phyloP scores from a whole-genome alignment of 371 early-diverging fungal species.

The Syncephalis fuscata region DNA sequence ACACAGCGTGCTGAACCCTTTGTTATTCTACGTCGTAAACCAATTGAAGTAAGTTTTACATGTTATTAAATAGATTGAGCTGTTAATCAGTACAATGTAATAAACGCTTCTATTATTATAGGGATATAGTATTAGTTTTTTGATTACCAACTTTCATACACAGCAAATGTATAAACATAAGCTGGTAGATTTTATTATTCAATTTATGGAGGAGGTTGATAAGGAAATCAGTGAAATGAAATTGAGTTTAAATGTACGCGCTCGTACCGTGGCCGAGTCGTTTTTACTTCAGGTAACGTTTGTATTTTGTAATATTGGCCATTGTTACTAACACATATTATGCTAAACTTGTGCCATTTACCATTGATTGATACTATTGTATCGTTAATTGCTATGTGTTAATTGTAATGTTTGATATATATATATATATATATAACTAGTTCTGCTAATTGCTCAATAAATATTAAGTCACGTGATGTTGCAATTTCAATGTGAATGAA shows the following conservation, averaged over 20 bases:
- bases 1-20: constrained; percentile 95
- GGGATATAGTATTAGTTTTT: constrained; percentile 92
- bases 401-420: too few species aligned
- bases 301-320: too few species aligned
- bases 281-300: constrained; percentile 32
- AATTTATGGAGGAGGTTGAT: constrained; percentile 98
- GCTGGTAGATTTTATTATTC: constrained; percentile 91
- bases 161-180: constrained; percentile 97
- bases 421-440: too few species aligned
- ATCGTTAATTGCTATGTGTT: too few species aligned
- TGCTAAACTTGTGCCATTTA: too few species aligned
- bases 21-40: constrained; percentile 82
- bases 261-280: constrained; percentile 85
- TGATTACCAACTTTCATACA: constrained; percentile 90
- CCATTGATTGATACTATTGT: too few species aligned
- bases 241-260: constrained; percentile 84
- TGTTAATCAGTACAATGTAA: neutral
- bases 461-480: too few species aligned
- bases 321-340: too few species aligned
- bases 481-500: too few species aligned
- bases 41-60: constrained; percentile 44
- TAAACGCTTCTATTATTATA: constrained; percentile 8
- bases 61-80: neutral
- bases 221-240: constrained; percentile 98
- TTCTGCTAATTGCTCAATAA: too few species aligned